Evolutionary conservation across 345 rosid genomes (phyloP), one percentile per base, ranked within the genome.

Genomic region (Hibiscus mutabilis): DNA sequence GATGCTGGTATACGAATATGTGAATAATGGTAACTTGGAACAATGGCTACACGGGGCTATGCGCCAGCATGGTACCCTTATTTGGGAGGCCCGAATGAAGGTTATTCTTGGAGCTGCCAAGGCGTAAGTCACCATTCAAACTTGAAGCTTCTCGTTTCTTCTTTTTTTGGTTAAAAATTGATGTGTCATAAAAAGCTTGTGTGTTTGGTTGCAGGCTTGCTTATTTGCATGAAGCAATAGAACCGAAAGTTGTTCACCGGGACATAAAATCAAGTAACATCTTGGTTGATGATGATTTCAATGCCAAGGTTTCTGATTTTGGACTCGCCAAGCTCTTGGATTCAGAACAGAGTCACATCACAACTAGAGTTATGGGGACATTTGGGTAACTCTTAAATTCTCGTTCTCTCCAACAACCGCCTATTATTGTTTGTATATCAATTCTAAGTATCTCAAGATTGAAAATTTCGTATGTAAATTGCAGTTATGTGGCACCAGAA

Each of bases 361-460:
- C 96, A 9, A 92, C 99, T 65, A 85, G 98, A 81, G 99, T 95
- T 60, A 95, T 95, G 98, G 99, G 99, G 47, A 95, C 99, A 68
- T 90, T 95, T 79, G 99, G 99, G 99, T 95, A 86, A 21, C 84
- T 69, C 55, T 68, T 0, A 58, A 74, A 60, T 56, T 27, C 68
- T 33, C 37, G 27, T 66, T 62, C 61, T 42, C 6, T 67, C 55
- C 21, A 22, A 42, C 47, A 58, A 74, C 68, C 60, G 74, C 35
- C 25, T 40, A 61, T 60, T 58, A 31, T 25, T 25, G 27, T n/a
- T 18, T 19, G 6, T 47, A 53, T 60, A 18, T 25, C 52, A 60
- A 19, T 49, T 55, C 15, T 11, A 21, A 19, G 25, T 3, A 57
- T 76, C 67, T 73, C 70, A 61, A 72, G 66, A 51, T 62, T 27